Evolutionary conservation across 305 asterid genomes (phyloP), one percentile per base, ranked within the genome.

Genomic region (Fraxinus greggii): DNA sequence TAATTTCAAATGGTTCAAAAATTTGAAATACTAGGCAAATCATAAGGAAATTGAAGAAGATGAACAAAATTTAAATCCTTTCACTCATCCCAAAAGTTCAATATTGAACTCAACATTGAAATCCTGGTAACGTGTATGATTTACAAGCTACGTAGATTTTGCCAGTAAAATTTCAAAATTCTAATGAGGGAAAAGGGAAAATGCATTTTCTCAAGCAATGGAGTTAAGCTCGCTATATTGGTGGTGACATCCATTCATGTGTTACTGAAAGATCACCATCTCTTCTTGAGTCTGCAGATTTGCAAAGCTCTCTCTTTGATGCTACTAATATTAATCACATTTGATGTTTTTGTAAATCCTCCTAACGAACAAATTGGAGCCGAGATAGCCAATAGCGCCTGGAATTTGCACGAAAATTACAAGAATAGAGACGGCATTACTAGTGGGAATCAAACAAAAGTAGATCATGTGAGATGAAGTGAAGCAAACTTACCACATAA

Each of bases 401-500:
- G 93, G 75, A 83, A 72, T 84, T 81, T 4, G 54, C 63, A 73
- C 13, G 76, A 72, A 32, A 76, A 80, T 79, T 45, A 79, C 40
- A 59, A 72, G 26, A 56, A 3, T 21, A 29, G 75, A 51, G 23
- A 15, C 51, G 5, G 48, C 13, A 65, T 3, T 13, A 29, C 9
- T 5, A 36, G 4, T 7, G 38, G 38, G 21, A 76, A 76, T 23
- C 15, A 19, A 36, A 26, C 9, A 7, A 7, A 5, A 28, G 24
- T 9, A 54, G n/a, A 2, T 13, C n/a, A 35, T 0, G 76, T 3
- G 70, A 42, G 36, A 32, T 28, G 59, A 17, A 28, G 9, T 4
- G 45, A 9, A 70, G 23, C 42, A 48, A n/a, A 75, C 90, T 88
- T 76, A 92, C 97, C 97, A 24, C 97, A 92, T 13, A 92, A 91